Evolutionary conservation across 495 filamentous ascomycete genomes (phyloP).

Genomic region (Choiromyces venosus): DNA sequence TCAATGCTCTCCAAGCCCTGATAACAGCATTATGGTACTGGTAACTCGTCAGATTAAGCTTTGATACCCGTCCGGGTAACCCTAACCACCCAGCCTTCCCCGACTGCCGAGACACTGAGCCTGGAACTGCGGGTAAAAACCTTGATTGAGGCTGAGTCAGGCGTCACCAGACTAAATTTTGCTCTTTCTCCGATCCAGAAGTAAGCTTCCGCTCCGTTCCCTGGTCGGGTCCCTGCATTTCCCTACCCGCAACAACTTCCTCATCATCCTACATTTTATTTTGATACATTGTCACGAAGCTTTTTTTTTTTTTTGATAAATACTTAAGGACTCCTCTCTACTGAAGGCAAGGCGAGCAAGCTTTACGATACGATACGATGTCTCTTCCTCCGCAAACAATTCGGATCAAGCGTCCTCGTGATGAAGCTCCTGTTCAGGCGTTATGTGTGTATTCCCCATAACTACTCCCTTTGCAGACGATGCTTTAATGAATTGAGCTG

Average conservation of each 20-base stretch:
- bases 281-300: neutral
- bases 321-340: neutral
- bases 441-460: constrained; percentile 22
- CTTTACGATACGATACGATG: constrained; percentile 9
- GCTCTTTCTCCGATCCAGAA: too few species aligned
- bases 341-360: neutral
- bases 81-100: neutral
- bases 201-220: neutral
- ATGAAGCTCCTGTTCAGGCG: constrained; percentile 37
- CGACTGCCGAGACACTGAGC: neutral
- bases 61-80: neutral
- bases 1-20: neutral
- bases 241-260: neutral
- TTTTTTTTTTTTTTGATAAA: neutral
- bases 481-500: neutral
- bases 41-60: neutral
- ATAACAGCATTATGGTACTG: neutral
- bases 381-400: constrained; percentile 39
- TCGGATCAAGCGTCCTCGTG: constrained; percentile 40
- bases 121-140: too few species aligned
- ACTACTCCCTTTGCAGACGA: neutral
- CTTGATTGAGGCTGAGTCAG: neutral
- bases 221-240: neutral
- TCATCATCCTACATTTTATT: neutral
- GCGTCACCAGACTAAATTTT: neutral